A percentile compares a stretch with the other conserved stretches of the same genome.
Conservation (phyloP, 352 stramenopile species). For the Globisporangium emineosum region DNA sequence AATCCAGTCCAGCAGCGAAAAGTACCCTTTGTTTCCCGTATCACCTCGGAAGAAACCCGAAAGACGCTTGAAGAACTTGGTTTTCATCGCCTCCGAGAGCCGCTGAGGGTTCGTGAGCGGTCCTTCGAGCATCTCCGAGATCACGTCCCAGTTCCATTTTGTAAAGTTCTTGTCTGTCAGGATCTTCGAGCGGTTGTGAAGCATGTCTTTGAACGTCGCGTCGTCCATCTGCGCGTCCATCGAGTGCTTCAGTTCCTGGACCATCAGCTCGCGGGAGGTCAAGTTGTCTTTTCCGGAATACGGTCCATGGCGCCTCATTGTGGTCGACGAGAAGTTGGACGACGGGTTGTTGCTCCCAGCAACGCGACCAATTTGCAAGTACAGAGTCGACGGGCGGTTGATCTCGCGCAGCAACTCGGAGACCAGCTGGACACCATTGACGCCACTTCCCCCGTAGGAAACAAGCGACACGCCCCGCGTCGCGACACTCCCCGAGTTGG, state of each 20-base stretch:
- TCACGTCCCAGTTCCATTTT: constrained; percentile 92
- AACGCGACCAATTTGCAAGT: constrained; percentile 23
- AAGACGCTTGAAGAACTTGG: constrained; percentile 91
- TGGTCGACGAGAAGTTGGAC: constrained; percentile 25
- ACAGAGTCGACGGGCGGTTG: constrained; percentile 69
- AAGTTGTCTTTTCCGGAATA: constrained; percentile 53
- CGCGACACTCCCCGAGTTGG: constrained; percentile 69
- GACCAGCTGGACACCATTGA: constrained; percentile 86
- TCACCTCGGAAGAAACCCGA: constrained; percentile 90
- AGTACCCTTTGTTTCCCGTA: constrained; percentile 88
- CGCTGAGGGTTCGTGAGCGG: constrained; percentile 83
- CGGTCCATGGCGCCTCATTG: constrained; percentile 11
- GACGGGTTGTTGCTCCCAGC: constrained; percentile 3
- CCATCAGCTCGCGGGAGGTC: constrained; percentile 82
- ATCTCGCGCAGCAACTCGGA: constrained; percentile 86
- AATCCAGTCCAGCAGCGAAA: constrained; percentile 87
- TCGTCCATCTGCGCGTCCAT: constrained; percentile 89
- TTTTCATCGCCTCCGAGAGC: constrained; percentile 89
- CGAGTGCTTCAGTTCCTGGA: constrained; percentile 83
- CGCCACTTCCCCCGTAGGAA: constrained; percentile 73
- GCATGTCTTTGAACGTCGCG: constrained; percentile 87
- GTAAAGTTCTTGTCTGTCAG: constrained; percentile 89
- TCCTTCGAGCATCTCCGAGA: constrained; percentile 85
- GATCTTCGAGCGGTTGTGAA: constrained; percentile 82
- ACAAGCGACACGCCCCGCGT: constrained; percentile 70